phyloP scores from a whole-genome alignment of 163 green algal genomes.

The Prototheca wickerhamii region DNA sequence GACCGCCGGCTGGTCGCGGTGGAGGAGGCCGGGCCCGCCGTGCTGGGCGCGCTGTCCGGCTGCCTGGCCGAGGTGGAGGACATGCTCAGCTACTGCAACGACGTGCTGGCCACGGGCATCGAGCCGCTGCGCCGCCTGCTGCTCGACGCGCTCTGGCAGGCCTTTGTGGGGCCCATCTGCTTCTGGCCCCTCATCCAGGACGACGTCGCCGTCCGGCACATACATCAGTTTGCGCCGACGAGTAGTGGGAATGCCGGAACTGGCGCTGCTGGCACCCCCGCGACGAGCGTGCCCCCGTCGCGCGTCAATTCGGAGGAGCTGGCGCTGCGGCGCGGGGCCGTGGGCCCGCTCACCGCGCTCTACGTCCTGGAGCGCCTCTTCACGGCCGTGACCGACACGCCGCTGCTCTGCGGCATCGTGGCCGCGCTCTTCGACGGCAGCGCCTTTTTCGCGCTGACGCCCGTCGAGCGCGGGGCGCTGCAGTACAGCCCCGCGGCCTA shows the following conservation, averaged over 20 bases:
- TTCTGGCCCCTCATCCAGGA: slow-evolving; percentile 51
- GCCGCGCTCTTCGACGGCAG: slow-evolving; percentile 20
- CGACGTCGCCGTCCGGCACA: slow-evolving; percentile 18
- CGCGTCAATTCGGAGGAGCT: not conserved
- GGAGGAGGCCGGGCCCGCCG: slow-evolving; percentile 11
- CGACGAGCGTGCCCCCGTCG: not conserved
- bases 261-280: not conserved
- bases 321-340: slow-evolving; percentile 9
- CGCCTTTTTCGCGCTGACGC: not conserved
- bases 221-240: not conserved
- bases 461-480: slow-evolving; percentile 3
- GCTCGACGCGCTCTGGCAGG: slow-evolving; percentile 50
- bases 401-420: slow-evolving; percentile 34
- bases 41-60: slow-evolving; percentile 45
- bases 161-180: slow-evolving; percentile 51
- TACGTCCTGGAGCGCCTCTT: slow-evolving; percentile 75
- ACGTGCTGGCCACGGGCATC: slow-evolving; percentile 57
- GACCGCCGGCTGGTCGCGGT: slow-evolving; percentile 28
- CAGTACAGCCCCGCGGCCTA: slow-evolving; percentile 21
- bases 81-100: slow-evolving; percentile 74
- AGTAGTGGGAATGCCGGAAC: not conserved
- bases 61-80: slow-evolving; percentile 80
- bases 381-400: slow-evolving; percentile 47
- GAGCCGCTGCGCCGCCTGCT: slow-evolving; percentile 19
- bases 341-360: slow-evolving; percentile 44